These are phyloP conservation scores for Aspergillus campestris DNA, from an alignment of 495 filamentous ascomycete species.

Conservation along the genomic window DNA sequence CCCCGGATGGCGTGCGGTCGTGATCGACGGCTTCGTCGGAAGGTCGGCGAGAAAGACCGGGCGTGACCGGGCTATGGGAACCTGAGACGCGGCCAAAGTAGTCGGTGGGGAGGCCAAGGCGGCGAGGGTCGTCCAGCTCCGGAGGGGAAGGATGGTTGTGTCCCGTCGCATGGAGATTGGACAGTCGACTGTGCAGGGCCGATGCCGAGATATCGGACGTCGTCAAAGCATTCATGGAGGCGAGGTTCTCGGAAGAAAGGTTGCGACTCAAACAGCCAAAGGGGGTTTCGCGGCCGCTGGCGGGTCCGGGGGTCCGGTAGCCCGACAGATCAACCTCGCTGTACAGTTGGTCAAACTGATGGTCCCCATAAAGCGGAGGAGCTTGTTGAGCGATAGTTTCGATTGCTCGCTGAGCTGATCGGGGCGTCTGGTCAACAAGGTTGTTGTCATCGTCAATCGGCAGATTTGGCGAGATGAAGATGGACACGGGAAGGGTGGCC, in stretches of 20 bases:
- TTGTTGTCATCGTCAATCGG: slow-evolving; percentile 74
- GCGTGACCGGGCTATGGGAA: slow-evolving; percentile 30
- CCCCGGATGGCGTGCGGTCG: slow-evolving; percentile 39
- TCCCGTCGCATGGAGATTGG: slow-evolving; percentile 41
- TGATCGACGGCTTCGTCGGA: slow-evolving; percentile 48
- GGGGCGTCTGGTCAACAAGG: slow-evolving; percentile 47
- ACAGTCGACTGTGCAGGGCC: slow-evolving; percentile 54
- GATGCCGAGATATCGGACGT: slow-evolving; percentile 43
- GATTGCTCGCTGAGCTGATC: slow-evolving; percentile 23
- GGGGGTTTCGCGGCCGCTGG: slow-evolving; percentile 68
- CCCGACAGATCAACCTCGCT: slow-evolving; percentile 69
- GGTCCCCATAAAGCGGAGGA: slow-evolving; percentile 81
- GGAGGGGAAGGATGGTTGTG: slow-evolving; percentile 16
- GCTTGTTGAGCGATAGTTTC: slow-evolving; percentile 47
- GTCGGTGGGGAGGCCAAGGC: slow-evolving; percentile 21
- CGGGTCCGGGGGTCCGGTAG: slow-evolving; percentile 63
- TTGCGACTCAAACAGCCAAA: slow-evolving; percentile 65
- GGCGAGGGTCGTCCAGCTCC: slow-evolving; percentile 19
- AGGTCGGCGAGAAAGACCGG: slow-evolving; percentile 44
- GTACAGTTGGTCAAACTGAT: slow-evolving; percentile 81
- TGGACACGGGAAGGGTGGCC: slow-evolving; percentile 73
- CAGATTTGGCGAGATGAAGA: slow-evolving; percentile 91
- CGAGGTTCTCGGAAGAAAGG: slow-evolving; percentile 71
- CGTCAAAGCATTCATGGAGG: slow-evolving; percentile 51
- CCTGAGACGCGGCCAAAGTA: slow-evolving; percentile 25